Evolutionary conservation across 805 yeast species (phyloP).

Genomic region (Lachancea lanzarotensis): DNA sequence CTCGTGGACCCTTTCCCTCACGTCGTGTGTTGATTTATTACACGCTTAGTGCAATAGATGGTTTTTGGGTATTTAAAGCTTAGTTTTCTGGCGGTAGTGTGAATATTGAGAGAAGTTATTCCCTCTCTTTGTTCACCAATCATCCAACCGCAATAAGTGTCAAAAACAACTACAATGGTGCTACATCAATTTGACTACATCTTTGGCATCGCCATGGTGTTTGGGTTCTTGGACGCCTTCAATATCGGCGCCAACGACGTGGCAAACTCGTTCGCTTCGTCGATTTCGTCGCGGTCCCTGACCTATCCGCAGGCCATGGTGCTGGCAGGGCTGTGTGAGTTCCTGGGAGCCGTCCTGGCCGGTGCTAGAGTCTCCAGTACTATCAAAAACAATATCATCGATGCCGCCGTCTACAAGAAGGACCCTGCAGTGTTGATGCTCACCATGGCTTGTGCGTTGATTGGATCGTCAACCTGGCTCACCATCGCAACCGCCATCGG

Average conservation of each 20-base stretch:
- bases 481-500: conserved; percentile 59
- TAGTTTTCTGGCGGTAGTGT: no score
- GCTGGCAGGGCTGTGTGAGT: conserved; percentile 63
- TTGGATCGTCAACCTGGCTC: conserved; percentile 69
- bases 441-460: conserved; percentile 67
- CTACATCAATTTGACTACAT: conserved; percentile 59
- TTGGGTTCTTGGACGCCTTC: conserved; percentile 73
- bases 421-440: conserved; percentile 70
- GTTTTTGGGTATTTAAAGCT: no score
- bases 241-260: conserved; percentile 81
- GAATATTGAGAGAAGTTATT: no score
- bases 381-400: conserved; percentile 57
- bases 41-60: no score
- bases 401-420: conserved; percentile 40
- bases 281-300: conserved; percentile 63
- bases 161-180: conserved; percentile 20
- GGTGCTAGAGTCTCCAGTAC: conserved; percentile 73
- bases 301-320: conserved; percentile 73
- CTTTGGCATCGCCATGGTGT: conserved; percentile 61
- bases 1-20: no score
- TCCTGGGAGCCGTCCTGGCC: conserved; percentile 65
- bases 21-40: no score
- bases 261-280: conserved; percentile 72
- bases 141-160: no score
- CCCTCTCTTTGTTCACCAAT: no score